Evolutionary conservation across 1,284 basidiomycete species (phyloP), one percentile per base, ranked within the genome.

Genomic region (Leccinum angustisporum): DNA sequence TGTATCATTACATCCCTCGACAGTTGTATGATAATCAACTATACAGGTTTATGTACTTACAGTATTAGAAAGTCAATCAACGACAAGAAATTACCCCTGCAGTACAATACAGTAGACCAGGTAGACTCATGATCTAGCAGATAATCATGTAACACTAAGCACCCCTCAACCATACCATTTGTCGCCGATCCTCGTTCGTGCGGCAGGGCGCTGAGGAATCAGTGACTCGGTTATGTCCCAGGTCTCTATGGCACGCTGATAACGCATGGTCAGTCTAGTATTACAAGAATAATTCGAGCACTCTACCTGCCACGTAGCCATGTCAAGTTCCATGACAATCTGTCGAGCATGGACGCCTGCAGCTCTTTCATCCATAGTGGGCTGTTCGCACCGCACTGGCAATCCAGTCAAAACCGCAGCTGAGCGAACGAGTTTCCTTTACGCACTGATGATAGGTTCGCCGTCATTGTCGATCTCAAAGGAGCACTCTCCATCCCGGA

Each of bases 321-420:
- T 87, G 67, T 95, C 93, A 64, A 97, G 86, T 71, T 96, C 93
- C 69, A 95, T 80, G 7, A 97, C 90, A 65, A 94, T 82, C 71
- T 97, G 95, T 50, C 85, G 83, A 69, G 91, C 93, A 65, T 80
- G 81, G 48, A 91, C 77, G 3, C 89, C 90, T 1, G 79, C 75
- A 2, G 75, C 75, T 65, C 87, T 88, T 63, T 94, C 90, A 31
- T 86, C 79, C 55, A 85, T 80, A 4, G 76, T 82, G 0, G 91
- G 90, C 27, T 81, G 79, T 63, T 88, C 84, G 66, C 88, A 90
- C 10, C 81, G 71, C 73, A 79, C 91, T 91, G 62, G 3, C 10
- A 30, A 56, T 59, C 43, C 36, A 38, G 21, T 66, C 30, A 61
- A 61, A 48, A 54, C 25, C 33, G 25, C 54, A 34, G 31, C 5